Evolutionary conservation across 1,139 yeast species (phyloP), one percentile per base, ranked within the genome.

Genomic region (Lodderomyces metapsilosis): DNA sequence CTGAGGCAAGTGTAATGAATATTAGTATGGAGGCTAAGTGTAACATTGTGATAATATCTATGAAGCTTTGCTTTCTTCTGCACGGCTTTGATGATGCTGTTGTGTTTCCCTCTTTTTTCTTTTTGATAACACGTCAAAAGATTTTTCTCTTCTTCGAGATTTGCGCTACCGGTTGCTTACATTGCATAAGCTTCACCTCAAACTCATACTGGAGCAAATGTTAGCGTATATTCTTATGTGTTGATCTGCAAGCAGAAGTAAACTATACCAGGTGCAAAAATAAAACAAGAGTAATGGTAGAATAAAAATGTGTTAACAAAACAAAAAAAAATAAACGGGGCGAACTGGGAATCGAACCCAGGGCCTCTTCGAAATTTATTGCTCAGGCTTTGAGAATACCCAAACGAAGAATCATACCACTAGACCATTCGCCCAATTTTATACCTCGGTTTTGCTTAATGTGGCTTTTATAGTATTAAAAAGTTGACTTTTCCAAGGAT

Each of bases 321-420:
- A 28, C n/a, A 28, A 10, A 15, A 15, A 28, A 42, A 42, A 47
- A 50, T 31, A 37, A 45, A 12, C 12, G 57, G 57, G 56, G 55
- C 52, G 52, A 49, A 52, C 57, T 49, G 56, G 56, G 56, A 52
- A 52, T 52, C 50, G 56, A 52, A 52, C 56, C 57, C 56, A 47
- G 54, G 56, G 51, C 56, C 56, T 52, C 56, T 41, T 52, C 50
- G 53, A 39, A 43, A 33, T 38, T 43, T 37, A 31, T 27, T 36
- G 37, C 37, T 41, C 35, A 35, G 42, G 37, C 23, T 34, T n/a
- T 18, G 33, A 37, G 39, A 24, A 24, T 36, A 58, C 71, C 72
- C 74, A 68, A 69, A 69, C 72, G 73, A 68, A 64, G 74, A 68
- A 69, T 69, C 74, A 69, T 68, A 68, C 75, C 75, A 68, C 72